These are phyloP conservation scores for Lentinula raphanica DNA, from an alignment of 768 basidiomycete species.

Conservation along the genomic window DNA sequence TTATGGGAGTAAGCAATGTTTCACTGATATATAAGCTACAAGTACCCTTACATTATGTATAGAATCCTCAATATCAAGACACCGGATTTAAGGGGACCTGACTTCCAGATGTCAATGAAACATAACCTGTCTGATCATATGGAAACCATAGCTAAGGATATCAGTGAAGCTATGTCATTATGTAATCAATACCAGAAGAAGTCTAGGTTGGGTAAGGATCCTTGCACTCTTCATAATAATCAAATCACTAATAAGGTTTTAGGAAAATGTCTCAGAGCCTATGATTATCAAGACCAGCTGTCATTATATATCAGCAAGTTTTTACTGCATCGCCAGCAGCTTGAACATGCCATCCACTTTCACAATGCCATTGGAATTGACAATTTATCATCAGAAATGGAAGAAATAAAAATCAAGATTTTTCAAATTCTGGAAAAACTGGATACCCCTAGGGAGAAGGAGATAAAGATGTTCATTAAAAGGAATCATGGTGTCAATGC, in stretches of 20 bases:
- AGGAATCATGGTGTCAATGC: constrained; percentile 15
- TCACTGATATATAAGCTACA: too few relatives aligned
- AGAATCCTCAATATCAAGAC: constrained; percentile 18
- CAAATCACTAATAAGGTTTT: too few relatives aligned
- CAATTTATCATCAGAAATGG: constrained; percentile 12
- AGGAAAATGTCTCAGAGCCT: constrained; percentile 27
- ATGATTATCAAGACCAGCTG: constrained; percentile 24
- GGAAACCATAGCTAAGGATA: constrained; percentile 22
- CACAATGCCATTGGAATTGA: constrained; percentile 25
- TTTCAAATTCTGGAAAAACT: too few relatives aligned
- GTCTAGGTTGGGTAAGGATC: too few relatives aligned
- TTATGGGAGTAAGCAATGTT: constrained; percentile 44
- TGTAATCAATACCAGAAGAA: constrained; percentile 32
- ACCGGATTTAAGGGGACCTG: constrained; percentile 15
- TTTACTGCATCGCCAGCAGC: constrained; percentile 21
- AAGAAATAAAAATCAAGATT: too few relatives aligned
- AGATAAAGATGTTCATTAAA: constrained; percentile 15
- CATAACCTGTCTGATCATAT: constrained; percentile 21
- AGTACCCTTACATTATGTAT: background rate
- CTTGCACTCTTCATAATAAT: too few relatives aligned
- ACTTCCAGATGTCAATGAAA: constrained; percentile 20
- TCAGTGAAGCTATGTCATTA: constrained; percentile 26
- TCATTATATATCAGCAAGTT: constrained; percentile 19
- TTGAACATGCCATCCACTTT: constrained; percentile 24
- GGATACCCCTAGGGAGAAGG: too few relatives aligned